Evolutionary conservation across 169 alveolate genomes (phyloP).

Genomic region (Plasmodium cynomolgi): DNA sequence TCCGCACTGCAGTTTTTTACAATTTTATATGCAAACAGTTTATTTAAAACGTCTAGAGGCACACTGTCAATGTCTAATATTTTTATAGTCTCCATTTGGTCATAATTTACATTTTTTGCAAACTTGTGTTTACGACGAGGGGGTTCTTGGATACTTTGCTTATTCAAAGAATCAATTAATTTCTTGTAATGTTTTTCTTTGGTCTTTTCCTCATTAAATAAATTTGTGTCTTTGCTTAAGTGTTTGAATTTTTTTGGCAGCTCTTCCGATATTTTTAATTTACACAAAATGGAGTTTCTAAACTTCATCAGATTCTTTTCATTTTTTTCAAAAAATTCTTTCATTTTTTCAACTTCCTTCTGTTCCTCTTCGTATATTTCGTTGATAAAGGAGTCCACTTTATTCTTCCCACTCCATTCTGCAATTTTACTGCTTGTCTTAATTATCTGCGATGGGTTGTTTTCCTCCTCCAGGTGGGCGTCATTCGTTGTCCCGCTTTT

Average conservation of each 20-base stretch:
- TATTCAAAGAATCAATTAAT: conserved; percentile 29
- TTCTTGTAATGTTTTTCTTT: conserved; percentile 66
- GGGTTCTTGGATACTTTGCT: not conserved
- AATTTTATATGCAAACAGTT: conserved; percentile 81
- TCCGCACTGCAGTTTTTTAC: conserved; percentile 87
- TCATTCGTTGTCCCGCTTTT: not conserved
- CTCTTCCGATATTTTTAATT: conserved; percentile 68
- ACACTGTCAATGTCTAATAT: conserved; percentile 81
- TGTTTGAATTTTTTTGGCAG: conserved; percentile 51
- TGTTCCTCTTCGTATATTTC: conserved; percentile 61
- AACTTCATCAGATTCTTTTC: conserved; percentile 35
- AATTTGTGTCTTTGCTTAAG: conserved; percentile 35
- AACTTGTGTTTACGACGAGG: conserved; percentile 38
- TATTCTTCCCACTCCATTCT: not conserved
- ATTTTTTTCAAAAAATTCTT: conserved; percentile 58
- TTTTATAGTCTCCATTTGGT: conserved; percentile 74
- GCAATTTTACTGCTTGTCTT: not conserved
- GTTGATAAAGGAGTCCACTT: conserved; percentile 22
- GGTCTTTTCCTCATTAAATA: conserved; percentile 15
- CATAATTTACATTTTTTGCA: conserved; percentile 50
- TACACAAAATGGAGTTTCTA: conserved; percentile 60
- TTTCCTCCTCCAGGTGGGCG: not conserved
- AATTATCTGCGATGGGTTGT: not conserved
- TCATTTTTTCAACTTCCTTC: conserved; percentile 56
- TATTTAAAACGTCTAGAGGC: conserved; percentile 80